These are phyloP conservation scores for Prinsepia uniflora DNA, from an alignment of 306 rosid genomes.

Conservation along the genomic window DNA sequence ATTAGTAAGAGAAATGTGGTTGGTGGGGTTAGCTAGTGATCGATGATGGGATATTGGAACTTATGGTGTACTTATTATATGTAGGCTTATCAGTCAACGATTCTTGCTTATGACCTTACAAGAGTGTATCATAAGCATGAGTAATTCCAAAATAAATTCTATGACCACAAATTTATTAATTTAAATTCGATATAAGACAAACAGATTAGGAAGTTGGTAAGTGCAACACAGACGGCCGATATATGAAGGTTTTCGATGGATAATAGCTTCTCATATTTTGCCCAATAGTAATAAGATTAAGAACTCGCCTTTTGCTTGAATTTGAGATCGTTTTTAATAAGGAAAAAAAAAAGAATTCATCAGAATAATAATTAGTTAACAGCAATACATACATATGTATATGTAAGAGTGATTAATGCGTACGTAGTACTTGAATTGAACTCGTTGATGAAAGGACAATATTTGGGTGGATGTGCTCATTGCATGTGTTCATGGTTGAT, in stretches of 20 bases:
- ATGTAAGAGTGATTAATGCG: too few relatives aligned
- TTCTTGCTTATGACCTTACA: not conserved
- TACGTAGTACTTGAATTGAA: too few relatives aligned
- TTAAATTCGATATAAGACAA: not conserved
- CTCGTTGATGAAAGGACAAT: too few relatives aligned
- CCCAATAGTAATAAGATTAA: too few relatives aligned
- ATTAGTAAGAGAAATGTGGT: not conserved
- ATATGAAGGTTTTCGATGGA: slow-evolving; percentile 16
- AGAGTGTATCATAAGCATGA: not conserved
- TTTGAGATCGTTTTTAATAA: too few relatives aligned
- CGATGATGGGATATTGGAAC: slow-evolving; percentile 1
- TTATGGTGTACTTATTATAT: not conserved
- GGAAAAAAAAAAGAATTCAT: too few relatives aligned
- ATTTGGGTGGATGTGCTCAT: too few relatives aligned
- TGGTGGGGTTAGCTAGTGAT: slow-evolving; percentile 18
- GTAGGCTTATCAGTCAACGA: not conserved
- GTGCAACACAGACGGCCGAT: slow-evolving; percentile 10
- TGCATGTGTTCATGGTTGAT: too few relatives aligned
- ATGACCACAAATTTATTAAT: not conserved
- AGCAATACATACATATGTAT: too few relatives aligned
- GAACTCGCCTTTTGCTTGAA: too few relatives aligned
- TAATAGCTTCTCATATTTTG: not conserved
- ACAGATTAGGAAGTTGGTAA: slow-evolving; percentile 24
- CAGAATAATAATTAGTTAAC: too few relatives aligned
- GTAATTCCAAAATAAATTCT: not conserved